Evolutionary conservation across 2,329 filamentous ascomycete genomes (phyloP), one percentile per base, ranked within the genome.

Genomic region (Nannizziopsis arthrosporioides): DNA sequence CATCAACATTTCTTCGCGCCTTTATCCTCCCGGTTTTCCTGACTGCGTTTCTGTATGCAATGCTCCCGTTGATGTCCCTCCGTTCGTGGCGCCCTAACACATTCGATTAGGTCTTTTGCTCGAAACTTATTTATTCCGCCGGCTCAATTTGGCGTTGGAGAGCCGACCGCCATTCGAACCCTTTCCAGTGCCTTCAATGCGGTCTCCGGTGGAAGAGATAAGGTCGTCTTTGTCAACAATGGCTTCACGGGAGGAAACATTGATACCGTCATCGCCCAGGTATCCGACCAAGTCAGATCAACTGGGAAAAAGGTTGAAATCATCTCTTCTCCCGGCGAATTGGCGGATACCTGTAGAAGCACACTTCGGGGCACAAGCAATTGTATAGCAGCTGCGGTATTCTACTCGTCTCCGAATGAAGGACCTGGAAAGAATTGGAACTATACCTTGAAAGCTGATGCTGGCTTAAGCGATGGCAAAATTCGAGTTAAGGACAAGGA

Each of bases 121-220:
- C 82, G 85, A 56, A 89, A 89, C 62, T 77, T 94, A 53, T 90
- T 94, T 58, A 77, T 89, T 2, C 82, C 86, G 1, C 82, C 85
- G 1, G 82, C 84, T 0, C 68, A 74, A 2, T 94, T 76, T 58
- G 89, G 89, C 39, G 80, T 94, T 54, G 84, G 81, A 39, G 61
- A 72, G 0, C 64, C 78, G 0, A 69, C 67, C 5, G 73, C 80
- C 0, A 67, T 94, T 52, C 76, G 80, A 51, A 75, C 77, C 9
- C 73, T 94, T 14, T 59, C 71, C 31, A 68, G 84, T 53, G 85
- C 81, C 1, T 72, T 94, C 30, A 60, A 65, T 15, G 67, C 68
- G 19, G 77, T 81, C 2, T 66, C 68, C 12, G 71, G 71, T 9
- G 78, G 80, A 14, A 75, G 84, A 53, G 67, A 84, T 55, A 86